These are phyloP conservation scores for Anisodus tanguticus DNA, from an alignment of 257 asterid genomes.

Conservation along the genomic window DNA sequence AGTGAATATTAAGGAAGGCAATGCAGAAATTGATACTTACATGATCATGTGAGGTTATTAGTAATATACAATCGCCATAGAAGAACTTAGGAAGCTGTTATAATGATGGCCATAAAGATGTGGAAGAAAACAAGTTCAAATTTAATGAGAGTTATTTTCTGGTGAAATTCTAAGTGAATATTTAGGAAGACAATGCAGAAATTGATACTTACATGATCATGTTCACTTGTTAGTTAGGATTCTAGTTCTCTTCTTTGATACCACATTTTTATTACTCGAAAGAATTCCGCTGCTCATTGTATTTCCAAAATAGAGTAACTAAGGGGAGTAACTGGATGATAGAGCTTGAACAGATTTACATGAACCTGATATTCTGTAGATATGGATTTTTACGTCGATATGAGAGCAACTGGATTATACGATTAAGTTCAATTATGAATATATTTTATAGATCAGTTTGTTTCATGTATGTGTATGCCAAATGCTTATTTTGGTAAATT, in stretches of 20 bases:
- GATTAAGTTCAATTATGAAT: background rate
- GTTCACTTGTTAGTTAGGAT: background rate
- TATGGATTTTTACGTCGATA: background rate
- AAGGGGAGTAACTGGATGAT: background rate
- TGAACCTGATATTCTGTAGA: background rate
- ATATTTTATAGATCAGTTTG: background rate
- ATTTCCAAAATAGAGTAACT: background rate
- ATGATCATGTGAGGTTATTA: background rate
- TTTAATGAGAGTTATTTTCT: background rate
- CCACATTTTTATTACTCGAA: background rate
- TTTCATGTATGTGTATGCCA: background rate
- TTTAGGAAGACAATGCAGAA: background rate
- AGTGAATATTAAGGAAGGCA: background rate
- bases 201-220: background rate
- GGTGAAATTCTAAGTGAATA: too few species aligned
- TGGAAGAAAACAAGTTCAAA: slow-evolving; percentile 8
- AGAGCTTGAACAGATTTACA: background rate
- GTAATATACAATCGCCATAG: background rate
- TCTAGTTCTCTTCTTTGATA: background rate
- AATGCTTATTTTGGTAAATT: background rate
- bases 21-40: background rate
- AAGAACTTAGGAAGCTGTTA: background rate
- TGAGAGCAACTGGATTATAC: background rate
- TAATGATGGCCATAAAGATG: background rate
- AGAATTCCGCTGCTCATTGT: background rate